A percentile compares a stretch with the other conserved stretches of the same genome.
These are phyloP conservation scores for Wickerhamomyces sp. DNA, from an alignment of 1,139 yeast genomes.

Conservation along the genomic window DNA sequence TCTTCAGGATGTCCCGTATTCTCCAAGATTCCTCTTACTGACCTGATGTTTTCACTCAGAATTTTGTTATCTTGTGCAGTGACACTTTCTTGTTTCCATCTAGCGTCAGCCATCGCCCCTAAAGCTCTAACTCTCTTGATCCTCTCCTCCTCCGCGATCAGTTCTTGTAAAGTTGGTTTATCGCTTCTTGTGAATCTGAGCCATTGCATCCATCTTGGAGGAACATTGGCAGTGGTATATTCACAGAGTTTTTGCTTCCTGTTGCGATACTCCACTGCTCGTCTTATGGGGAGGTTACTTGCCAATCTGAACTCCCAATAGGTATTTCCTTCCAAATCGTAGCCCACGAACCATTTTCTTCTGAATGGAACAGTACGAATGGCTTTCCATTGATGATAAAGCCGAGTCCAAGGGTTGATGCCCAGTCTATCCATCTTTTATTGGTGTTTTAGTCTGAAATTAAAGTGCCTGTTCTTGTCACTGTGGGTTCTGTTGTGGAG, in stretches of 20 bases:
- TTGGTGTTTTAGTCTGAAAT: no score
- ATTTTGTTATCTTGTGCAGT: slow-evolving; percentile 13
- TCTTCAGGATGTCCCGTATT: background rate
- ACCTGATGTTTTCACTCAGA: slow-evolving; percentile 8
- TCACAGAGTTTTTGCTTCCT: slow-evolving; percentile 31
- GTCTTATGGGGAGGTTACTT: slow-evolving; percentile 25
- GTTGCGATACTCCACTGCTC: slow-evolving; percentile 35
- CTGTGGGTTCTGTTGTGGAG: background rate
- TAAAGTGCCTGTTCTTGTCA: background rate
- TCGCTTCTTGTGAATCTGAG: slow-evolving; percentile 55
- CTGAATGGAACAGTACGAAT: slow-evolving; percentile 64
- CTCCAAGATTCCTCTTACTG: slow-evolving; percentile 4
- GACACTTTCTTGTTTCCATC: slow-evolving; percentile 42
- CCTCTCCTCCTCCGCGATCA: slow-evolving; percentile 52
- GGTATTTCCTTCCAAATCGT: slow-evolving; percentile 76
- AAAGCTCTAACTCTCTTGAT: slow-evolving; percentile 49
- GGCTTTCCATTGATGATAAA: slow-evolving; percentile 56
- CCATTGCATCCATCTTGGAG: slow-evolving; percentile 82
- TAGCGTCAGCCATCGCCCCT: slow-evolving; percentile 56
- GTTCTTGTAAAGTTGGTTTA: slow-evolving; percentile 61
- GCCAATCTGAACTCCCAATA: slow-evolving; percentile 68
- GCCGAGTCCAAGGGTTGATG: slow-evolving; percentile 32
- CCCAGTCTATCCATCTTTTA: slow-evolving; percentile 34
- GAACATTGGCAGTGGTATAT: slow-evolving; percentile 30
- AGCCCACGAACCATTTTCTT: slow-evolving; percentile 40